Conservation (phyloP, 805 yeast species). For the Candida hispaniensis region DNA sequence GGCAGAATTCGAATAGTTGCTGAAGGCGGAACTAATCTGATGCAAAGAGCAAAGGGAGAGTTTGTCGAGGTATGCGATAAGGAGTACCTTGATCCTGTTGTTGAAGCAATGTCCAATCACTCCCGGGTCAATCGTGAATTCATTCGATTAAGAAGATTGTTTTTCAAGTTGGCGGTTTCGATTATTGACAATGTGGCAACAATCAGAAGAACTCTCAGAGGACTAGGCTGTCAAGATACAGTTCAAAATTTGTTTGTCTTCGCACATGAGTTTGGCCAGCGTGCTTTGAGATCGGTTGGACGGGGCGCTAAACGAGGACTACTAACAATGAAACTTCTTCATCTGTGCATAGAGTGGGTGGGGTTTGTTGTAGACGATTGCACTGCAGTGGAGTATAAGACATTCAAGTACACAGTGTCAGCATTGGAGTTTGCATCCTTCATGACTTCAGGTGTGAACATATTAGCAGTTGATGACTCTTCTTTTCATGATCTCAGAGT, state of each 20-base stretch:
- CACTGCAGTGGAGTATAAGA: slow-evolving; percentile 78
- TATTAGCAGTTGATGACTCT: slow-evolving; percentile 64
- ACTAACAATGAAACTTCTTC: slow-evolving; percentile 60
- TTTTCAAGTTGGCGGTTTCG: slow-evolving; percentile 55
- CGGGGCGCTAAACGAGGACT: slow-evolving; percentile 54
- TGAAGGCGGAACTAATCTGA: slow-evolving; percentile 52
- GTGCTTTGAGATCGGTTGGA: slow-evolving; percentile 54
- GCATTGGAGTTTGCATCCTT: slow-evolving; percentile 96
- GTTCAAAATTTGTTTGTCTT: slow-evolving; percentile 65
- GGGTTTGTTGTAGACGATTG: slow-evolving; percentile 90
- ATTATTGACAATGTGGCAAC: slow-evolving; percentile 51
- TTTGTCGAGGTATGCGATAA: slow-evolving; percentile 48
- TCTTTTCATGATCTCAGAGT: slow-evolving; percentile 62
- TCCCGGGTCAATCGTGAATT: slow-evolving; percentile 65
- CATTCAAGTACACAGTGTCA: slow-evolving; percentile 92
- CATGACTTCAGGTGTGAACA: slow-evolving; percentile 82
- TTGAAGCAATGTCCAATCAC: slow-evolving; percentile 60
- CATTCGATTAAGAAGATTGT: slow-evolving; percentile 50
- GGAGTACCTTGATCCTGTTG: slow-evolving; percentile 35
- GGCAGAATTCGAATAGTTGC: slow-evolving; percentile 61
- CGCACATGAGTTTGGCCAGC: slow-evolving; percentile 71
- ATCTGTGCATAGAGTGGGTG: slow-evolving; percentile 80
- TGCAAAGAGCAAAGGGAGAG: slow-evolving; percentile 45
- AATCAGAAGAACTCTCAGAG: slow-evolving; percentile 41
- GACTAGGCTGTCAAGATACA: slow-evolving; percentile 61